A percentile compares a stretch with the other conserved stretches of the same genome.
These are phyloP conservation scores for Cenchrus fungigraminus DNA, from an alignment of 176 grass and related monocot species.

Conservation along the genomic window DNA sequence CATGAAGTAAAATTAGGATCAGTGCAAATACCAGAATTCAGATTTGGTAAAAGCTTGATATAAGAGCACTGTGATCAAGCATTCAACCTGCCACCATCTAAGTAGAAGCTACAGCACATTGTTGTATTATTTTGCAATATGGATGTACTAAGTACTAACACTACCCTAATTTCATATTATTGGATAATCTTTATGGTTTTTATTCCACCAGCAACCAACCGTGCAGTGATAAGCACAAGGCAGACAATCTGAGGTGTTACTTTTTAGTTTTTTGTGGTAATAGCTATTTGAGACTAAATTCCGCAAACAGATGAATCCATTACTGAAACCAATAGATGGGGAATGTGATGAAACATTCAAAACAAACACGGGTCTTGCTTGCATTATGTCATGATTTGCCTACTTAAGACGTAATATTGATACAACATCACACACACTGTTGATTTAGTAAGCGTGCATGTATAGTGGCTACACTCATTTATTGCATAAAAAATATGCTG, in stretches of 20 bases:
- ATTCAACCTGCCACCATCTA: not conserved
- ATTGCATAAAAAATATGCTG: not conserved
- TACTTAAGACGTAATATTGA: not conserved
- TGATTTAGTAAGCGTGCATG: not conserved
- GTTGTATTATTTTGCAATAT: not conserved
- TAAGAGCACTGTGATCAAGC: slow-evolving; percentile 1
- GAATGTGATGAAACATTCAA: not conserved
- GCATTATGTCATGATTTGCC: not conserved
- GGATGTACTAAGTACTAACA: not conserved
- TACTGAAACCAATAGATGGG: not conserved
- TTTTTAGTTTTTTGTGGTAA: not conserved
- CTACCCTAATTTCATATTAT: not conserved
- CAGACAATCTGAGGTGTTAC: not conserved
- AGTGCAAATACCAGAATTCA: not conserved
- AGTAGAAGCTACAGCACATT: not conserved
- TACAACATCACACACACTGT: not conserved
- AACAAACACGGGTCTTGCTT: not conserved
- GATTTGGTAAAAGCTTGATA: not conserved
- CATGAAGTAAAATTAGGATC: slow-evolving; percentile 3
- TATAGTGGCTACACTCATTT: not conserved
- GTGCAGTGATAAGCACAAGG: not conserved
- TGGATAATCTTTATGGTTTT: not conserved
- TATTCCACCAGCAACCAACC: not conserved
- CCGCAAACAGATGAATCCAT: not conserved
- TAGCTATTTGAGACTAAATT: not conserved